Evolutionary conservation across 176 grass and related monocot species (phyloP).

Genomic region (Phragmites australis): DNA sequence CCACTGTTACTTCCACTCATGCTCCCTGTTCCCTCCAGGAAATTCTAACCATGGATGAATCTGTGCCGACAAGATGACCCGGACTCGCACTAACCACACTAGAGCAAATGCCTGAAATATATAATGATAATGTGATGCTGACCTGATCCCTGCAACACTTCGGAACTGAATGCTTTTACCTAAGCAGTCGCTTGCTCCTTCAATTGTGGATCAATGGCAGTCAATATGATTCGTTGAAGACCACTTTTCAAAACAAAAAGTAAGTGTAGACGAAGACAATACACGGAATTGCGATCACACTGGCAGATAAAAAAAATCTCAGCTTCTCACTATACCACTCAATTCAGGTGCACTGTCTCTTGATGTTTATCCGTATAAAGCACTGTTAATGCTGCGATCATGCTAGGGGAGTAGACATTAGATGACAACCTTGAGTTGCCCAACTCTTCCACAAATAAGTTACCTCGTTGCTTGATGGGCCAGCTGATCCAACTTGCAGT

Average conservation of each 20-base stretch:
- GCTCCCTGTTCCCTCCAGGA: neutral
- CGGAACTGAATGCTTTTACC: conserved; percentile 11
- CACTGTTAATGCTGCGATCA: conserved; percentile 54
- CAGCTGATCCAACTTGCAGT: conserved; percentile 51
- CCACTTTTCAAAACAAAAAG: neutral
- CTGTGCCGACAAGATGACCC: neutral
- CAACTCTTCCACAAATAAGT: conserved; percentile 21
- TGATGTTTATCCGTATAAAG: conserved; percentile 44
- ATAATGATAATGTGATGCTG: conserved; percentile 10
- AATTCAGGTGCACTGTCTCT: neutral
- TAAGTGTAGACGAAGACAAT: neutral
- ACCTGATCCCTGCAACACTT: neutral
- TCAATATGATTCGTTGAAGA: neutral
- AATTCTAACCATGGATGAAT: conserved; percentile 22
- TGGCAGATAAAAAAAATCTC: neutral
- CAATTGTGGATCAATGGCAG: conserved; percentile 12
- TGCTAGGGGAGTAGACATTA: conserved; percentile 61
- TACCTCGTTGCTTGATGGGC: conserved; percentile 34
- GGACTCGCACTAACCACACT: conserved; percentile 2
- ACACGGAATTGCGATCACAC: neutral
- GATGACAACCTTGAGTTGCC: conserved; percentile 8
- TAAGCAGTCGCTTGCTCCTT: conserved; percentile 17
- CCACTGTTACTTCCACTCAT: neutral
- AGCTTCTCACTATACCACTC: conserved; percentile 12
- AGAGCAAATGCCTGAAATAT: conserved; percentile 17